A percentile compares a stretch with the other conserved stretches of the same genome.
Conservation (phyloP, 495 filamentous ascomycete genomes). For the Penicillium arizonense region DNA sequence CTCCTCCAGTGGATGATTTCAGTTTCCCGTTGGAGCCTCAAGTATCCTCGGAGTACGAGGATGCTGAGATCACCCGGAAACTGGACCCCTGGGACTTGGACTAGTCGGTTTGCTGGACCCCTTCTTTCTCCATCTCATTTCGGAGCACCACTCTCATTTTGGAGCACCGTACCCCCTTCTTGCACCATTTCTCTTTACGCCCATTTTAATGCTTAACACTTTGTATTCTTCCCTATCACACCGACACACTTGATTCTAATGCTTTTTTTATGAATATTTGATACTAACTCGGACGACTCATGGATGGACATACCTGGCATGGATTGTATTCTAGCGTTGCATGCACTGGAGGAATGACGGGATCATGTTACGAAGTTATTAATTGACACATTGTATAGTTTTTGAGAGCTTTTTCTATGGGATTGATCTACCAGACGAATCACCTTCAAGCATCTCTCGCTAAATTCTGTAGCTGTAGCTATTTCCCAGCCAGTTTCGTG, state of each 20-base stretch:
- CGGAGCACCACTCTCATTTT: neutral
- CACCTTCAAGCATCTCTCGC: neutral
- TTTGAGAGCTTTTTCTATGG: no score
- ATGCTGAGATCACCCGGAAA: slow-evolving; percentile 17
- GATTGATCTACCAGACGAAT: neutral
- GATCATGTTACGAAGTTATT: slow-evolving; percentile 1
- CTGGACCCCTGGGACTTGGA: slow-evolving; percentile 35
- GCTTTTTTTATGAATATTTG: slow-evolving; percentile 17
- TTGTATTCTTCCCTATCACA: slow-evolving; percentile 9
- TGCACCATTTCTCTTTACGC: neutral
- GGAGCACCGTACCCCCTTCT: neutral
- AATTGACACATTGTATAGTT: neutral
- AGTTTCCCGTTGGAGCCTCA: slow-evolving; percentile 41
- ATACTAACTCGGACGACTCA: slow-evolving; percentile 9
- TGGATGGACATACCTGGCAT: slow-evolving; percentile 12
- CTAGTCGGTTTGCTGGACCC: slow-evolving; percentile 2
- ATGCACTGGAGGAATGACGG: slow-evolving; percentile 2
- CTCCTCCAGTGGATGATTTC: slow-evolving; percentile 38
- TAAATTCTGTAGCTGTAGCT: no score
- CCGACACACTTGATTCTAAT: slow-evolving; percentile 2
- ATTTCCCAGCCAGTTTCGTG: no score
- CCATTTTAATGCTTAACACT: slow-evolving; percentile 16
- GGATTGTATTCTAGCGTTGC: slow-evolving; percentile 26
- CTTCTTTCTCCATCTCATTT: neutral
- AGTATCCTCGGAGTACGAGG: slow-evolving; percentile 28